Conservation (phyloP, 208 protist species). For the Acanthamoeba lenticulata region DNA sequence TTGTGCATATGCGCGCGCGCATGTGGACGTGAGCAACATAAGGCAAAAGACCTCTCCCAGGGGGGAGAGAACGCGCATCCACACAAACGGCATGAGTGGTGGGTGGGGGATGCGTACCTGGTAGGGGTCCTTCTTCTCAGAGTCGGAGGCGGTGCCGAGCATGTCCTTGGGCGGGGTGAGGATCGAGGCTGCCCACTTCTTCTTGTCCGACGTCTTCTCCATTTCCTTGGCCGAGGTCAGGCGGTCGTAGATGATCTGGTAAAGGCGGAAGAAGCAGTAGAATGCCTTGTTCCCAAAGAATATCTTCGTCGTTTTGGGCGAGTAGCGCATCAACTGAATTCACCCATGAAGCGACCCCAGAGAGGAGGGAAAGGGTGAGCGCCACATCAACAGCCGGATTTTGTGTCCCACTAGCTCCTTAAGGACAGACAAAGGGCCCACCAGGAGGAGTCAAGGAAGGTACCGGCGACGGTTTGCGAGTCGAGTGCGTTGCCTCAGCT, state of each 20-base stretch:
- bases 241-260: slow-evolving; percentile 76
- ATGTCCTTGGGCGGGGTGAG: slow-evolving; percentile 29
- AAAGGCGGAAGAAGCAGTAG: slow-evolving; percentile 76
- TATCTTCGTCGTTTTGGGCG: slow-evolving; percentile 43
- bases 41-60: neutral
- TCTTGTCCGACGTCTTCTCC: slow-evolving; percentile 54
- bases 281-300: slow-evolving; percentile 81
- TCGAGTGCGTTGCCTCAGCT: no score
- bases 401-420: no score
- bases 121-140: neutral
- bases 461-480: no score
- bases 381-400: no score
- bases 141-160: neutral
- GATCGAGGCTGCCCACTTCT: slow-evolving; percentile 55
- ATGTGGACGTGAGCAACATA: no score
- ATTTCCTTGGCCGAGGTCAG: slow-evolving; percentile 74
- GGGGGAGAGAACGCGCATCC: neutral
- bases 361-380: no score
- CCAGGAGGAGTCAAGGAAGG: no score
- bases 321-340: no score
- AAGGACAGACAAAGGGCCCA: no score
- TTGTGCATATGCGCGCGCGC: no score
- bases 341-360: no score
- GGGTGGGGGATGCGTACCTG: neutral
- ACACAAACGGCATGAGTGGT: neutral